Base-by-base conservation (phyloP, 495 filamentous ascomycete genomes). In the Rusavskia elegans region DNA sequence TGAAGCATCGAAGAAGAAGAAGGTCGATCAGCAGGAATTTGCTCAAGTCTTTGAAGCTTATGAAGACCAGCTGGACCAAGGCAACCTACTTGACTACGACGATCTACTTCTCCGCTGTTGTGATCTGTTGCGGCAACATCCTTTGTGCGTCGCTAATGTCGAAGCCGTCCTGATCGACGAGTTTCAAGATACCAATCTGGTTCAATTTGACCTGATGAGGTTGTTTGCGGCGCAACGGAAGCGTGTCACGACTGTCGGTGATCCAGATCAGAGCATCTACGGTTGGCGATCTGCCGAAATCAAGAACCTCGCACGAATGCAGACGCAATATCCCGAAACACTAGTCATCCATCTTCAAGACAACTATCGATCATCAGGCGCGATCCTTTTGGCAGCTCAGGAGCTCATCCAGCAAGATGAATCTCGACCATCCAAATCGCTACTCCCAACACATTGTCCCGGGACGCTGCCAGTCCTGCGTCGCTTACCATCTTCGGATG, bases 211-310 rank as follows among this genome's bases (percentile, higher is more conserved):
- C 49, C 67, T 99, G 45, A 96, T 96, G 89, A 82, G 80, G 48
- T 76, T 94, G 5, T 84, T 99, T 58, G 88, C 92, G 16, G 75
- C 84, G 23, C 62, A 70, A 35, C 71, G 76, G 44, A 77, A 79
- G 51, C 72, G 81, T 17, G 88, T 99, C 53, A 97, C 92, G 10
- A 86, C 95, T 48, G 93, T 99, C 16, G 92, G 93, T 14, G 92
- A 99, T 62, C 93, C 93, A 8, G 92, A 99, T 63, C 93, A 99
- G 61, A 95, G 89, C 58, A 99, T 99, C 49, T 99, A 99, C 61
- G 86, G 90, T 5, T 99, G 94, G 71, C 82, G 93, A n/a, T 90
- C 87, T 5, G 93, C 93, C 20, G 92, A 99, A 66, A 89, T 93
- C 56, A 79, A 83, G 63, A 99, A 99, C 63, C 71, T 97, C 37